phyloP scores from a whole-genome alignment of 495 filamentous ascomycete genomes.

The Trichoderma orchidacearum region DNA sequence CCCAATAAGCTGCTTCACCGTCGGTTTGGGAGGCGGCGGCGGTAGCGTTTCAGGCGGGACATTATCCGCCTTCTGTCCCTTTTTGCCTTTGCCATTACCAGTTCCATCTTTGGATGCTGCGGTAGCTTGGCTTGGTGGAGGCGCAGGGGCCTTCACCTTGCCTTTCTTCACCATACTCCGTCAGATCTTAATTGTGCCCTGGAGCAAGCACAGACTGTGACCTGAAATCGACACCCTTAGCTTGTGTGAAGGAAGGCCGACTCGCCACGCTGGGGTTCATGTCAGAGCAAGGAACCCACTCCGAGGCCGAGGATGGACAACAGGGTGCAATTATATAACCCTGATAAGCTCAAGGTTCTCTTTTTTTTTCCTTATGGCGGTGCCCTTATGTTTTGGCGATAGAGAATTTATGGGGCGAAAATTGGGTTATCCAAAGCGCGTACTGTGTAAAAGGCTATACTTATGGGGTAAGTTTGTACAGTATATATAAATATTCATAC shows the following conservation, averaged over 20 bases:
- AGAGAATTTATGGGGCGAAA: background rate
- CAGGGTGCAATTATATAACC: too few species aligned
- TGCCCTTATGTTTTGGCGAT: background rate
- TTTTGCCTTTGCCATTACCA: conserved; percentile 34
- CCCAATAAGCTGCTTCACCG: conserved; percentile 78
- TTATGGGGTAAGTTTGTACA: too few species aligned
- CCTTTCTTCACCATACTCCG: conserved; percentile 31
- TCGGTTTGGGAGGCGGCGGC: conserved; percentile 54
- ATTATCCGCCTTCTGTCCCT: conserved; percentile 32
- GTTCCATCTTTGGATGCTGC: conserved; percentile 19
- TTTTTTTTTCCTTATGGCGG: background rate
- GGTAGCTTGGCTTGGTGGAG: conserved; percentile 11
- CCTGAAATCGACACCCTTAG: too few species aligned
- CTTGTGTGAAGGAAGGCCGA: too few species aligned
- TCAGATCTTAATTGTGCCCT: background rate
- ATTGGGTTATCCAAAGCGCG: background rate
- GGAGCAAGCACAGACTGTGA: too few species aligned
- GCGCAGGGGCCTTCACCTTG: conserved; percentile 26
- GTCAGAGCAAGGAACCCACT: too few species aligned
- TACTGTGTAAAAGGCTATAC: background rate
- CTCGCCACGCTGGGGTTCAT: too few species aligned
- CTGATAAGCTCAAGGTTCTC: background rate
- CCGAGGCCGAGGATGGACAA: too few species aligned
- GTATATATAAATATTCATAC: too few species aligned
- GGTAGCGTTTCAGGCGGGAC: conserved; percentile 1